A percentile compares a stretch with the other conserved stretches of the same genome.
Evolutionary conservation across 1,284 basidiomycete species (phyloP).

Genomic region (Rhizoctonia solani): DNA sequence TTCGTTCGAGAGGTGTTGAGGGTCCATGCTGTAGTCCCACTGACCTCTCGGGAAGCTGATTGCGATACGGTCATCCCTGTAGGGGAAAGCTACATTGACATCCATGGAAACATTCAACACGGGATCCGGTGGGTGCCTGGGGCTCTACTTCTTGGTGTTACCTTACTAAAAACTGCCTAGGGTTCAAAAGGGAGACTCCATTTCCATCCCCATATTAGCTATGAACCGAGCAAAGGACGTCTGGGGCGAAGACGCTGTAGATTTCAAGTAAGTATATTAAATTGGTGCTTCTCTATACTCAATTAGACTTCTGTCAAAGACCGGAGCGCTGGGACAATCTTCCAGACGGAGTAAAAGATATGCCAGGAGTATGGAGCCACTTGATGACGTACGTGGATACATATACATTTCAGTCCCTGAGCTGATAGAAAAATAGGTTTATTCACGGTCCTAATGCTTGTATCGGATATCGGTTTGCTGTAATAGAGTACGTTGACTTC

Average conservation of each 20-base stretch:
- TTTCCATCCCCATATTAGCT: slow-evolving; percentile 25
- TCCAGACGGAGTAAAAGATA: slow-evolving; percentile 25
- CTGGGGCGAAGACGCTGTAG: slow-evolving; percentile 36
- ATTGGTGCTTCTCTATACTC: neutral
- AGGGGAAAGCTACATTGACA: slow-evolving; percentile 29
- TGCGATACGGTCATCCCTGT: slow-evolving; percentile 36
- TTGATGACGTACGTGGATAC: slow-evolving; percentile 25
- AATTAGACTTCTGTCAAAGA: neutral
- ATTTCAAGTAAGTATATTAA: slow-evolving; percentile 30
- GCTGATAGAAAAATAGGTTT: neutral
- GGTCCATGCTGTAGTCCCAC: slow-evolving; percentile 21
- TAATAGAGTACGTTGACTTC: slow-evolving; percentile 24
- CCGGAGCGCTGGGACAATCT: slow-evolving; percentile 38
- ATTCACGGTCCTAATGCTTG: slow-evolving; percentile 33
- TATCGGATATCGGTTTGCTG: slow-evolving; percentile 36
- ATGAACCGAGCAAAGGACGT: slow-evolving; percentile 35
- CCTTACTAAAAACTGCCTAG: neutral
- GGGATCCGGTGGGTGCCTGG: slow-evolving; percentile 35
- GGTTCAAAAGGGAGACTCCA: slow-evolving; percentile 24
- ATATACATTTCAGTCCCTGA: neutral
- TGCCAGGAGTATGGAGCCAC: slow-evolving; percentile 29
- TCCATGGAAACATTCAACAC: slow-evolving; percentile 23
- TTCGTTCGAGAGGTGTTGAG: slow-evolving; percentile 36
- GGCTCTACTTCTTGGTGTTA: neutral
- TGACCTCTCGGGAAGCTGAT: slow-evolving; percentile 15